Evolutionary conservation across 192 early-diverging fungal genomes (phyloP).

Genomic region (Backusella westeae): DNA sequence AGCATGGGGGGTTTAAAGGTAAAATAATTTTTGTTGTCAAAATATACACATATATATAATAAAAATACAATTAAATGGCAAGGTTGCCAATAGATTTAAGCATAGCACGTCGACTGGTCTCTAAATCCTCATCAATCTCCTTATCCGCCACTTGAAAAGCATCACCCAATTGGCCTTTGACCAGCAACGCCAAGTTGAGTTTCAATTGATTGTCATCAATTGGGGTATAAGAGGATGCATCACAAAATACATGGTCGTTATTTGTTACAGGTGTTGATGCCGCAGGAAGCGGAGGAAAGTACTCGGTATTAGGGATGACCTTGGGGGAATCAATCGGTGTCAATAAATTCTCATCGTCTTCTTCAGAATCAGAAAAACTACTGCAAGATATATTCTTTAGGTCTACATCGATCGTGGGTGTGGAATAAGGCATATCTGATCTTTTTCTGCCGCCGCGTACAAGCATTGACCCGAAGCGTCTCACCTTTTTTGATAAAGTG

Average conservation of each 20-base stretch:
- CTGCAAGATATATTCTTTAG: not conserved
- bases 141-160: not conserved
- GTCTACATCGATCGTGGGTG: not conserved
- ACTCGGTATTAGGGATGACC: not conserved
- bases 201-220: not conserved
- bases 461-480: not conserved
- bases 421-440: not conserved
- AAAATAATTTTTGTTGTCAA: not conserved
- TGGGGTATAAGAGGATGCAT: not conserved
- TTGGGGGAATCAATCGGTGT: not conserved
- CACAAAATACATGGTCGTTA: not conserved
- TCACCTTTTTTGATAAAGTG: not conserved
- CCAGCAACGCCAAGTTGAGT: not conserved
- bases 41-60: not conserved
- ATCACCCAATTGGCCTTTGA: not conserved
- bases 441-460: constrained; percentile 2
- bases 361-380: not conserved
- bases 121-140: not conserved
- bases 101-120: not conserved
- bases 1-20: too few species aligned
- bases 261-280: not conserved
- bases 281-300: not conserved
- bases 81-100: not conserved
- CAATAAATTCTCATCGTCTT: not conserved
- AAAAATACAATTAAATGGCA: not conserved